Conservation (phyloP, 441 rosid species). For the Populus hybrid region DNA sequence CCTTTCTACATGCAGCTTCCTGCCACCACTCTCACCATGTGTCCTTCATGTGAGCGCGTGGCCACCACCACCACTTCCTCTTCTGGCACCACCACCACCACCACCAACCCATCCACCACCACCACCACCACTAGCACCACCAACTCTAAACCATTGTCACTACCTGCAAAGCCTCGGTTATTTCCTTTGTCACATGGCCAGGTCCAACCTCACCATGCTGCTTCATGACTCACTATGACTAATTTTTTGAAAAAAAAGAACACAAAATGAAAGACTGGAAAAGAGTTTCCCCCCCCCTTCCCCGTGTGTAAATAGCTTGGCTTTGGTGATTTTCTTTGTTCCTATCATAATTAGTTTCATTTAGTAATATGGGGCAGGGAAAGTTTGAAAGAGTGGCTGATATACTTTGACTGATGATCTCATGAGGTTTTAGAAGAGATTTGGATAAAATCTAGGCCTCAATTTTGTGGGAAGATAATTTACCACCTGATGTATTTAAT, state of each 20-base stretch:
- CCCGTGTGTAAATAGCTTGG: constrained; percentile 28
- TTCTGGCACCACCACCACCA: constrained; percentile 39
- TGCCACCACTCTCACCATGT: constrained; percentile 97
- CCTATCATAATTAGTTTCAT: too few relatives aligned
- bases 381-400: background rate
- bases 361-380: too few relatives aligned
- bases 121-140: constrained; percentile 43
- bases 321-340: background rate
- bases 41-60: constrained; percentile 94
- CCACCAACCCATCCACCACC: constrained; percentile 57
- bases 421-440: background rate
- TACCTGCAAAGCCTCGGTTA: constrained; percentile 22
- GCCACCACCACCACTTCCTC: constrained; percentile 40
- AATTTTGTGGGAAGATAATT: constrained; percentile 12
- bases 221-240: constrained; percentile 21
- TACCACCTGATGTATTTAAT: constrained; percentile 7
- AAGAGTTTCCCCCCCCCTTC: background rate
- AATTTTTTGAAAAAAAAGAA: background rate
- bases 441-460: constrained; percentile 14
- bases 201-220: constrained; percentile 29
- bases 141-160: constrained; percentile 14
- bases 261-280: background rate
- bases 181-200: constrained; percentile 31
- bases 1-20: constrained; percentile 95
- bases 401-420: constrained; percentile 19